A percentile compares a stretch with the other conserved stretches of the same genome.
phyloP scores from a whole-genome alignment of 148 eudicot species.

The Fagopyrum esculentum region DNA sequence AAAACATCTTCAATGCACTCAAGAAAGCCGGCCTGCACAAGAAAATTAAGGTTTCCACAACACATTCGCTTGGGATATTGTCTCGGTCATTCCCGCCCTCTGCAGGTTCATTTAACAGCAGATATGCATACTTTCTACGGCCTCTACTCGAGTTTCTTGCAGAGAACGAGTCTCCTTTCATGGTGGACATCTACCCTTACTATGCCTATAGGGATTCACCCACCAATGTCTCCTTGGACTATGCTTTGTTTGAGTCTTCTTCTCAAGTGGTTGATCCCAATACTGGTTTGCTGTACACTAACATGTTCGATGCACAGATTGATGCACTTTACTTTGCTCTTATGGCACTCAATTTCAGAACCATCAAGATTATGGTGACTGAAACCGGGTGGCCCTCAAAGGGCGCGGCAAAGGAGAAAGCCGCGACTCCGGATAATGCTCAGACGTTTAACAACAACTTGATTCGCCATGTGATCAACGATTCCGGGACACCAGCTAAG shows the following conservation, averaged over 20 bases:
- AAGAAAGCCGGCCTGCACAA: conserved; percentile 74
- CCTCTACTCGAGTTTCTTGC: conserved; percentile 91
- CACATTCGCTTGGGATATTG: conserved; percentile 80
- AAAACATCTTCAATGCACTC: conserved; percentile 53
- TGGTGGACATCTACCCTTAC: conserved; percentile 86
- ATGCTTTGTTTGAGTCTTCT: conserved; percentile 76
- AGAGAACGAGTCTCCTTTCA: conserved; percentile 81
- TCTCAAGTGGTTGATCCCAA: conserved; percentile 91
- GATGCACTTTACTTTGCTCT: conserved; percentile 83
- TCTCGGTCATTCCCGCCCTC: conserved; percentile 96
- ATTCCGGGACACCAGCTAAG: conserved; percentile 87
- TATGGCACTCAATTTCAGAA: conserved; percentile 56
- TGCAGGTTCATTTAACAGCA: conserved; percentile 87
- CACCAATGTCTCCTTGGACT: conserved; percentile 74
- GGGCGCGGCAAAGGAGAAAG: conserved; percentile 71
- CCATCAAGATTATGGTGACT: conserved; percentile 84
- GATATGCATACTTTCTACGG: conserved; percentile 58
- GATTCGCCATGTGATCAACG: conserved; percentile 71
- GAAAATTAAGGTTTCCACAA: conserved; percentile 78
- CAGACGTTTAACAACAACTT: conserved; percentile 78
- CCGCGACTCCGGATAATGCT: conserved; percentile 90
- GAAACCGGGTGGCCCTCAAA: conserved; percentile 99
- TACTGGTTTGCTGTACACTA: conserved; percentile 81
- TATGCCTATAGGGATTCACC: conserved; percentile 82
- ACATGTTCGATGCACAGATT: conserved; percentile 91